phyloP scores from a whole-genome alignment of 1,284 basidiomycete genomes.

The Microbotryomycetes sp. region DNA sequence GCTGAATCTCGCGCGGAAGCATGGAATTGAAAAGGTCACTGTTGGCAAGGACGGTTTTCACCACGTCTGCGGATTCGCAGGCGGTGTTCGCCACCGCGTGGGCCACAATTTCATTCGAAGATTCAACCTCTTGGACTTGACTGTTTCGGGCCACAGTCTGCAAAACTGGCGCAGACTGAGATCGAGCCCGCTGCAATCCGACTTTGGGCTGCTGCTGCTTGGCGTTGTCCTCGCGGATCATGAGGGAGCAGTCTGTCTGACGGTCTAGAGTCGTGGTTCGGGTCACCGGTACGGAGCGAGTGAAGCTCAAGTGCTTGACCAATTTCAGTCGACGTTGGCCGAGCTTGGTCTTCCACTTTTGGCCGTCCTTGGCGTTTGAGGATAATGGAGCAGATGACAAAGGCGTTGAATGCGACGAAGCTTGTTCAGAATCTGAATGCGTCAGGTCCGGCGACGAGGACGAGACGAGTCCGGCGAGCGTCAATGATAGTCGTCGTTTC shows the following conservation, averaged over 20 bases:
- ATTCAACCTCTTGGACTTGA: too few relatives aligned
- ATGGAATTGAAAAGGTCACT: conserved; percentile 41
- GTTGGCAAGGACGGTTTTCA: background rate
- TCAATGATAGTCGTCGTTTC: background rate
- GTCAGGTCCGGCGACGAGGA: background rate
- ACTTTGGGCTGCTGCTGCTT: too few relatives aligned
- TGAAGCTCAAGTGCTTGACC: background rate
- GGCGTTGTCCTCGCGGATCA: too few relatives aligned
- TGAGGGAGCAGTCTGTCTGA: too few relatives aligned
- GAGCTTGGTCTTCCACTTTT: background rate
- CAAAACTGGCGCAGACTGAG: too few relatives aligned
- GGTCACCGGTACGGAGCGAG: background rate
- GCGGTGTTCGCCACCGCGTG: too few relatives aligned
- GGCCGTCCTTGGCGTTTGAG: background rate
- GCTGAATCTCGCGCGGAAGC: conserved; percentile 64
- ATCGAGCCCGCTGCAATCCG: too few relatives aligned
- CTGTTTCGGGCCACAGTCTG: too few relatives aligned
- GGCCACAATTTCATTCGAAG: too few relatives aligned
- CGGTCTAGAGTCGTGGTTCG: background rate
- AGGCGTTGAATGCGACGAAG: background rate
- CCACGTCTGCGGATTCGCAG: too few relatives aligned
- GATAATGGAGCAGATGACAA: background rate
- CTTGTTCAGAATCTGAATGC: background rate
- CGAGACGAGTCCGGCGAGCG: background rate
- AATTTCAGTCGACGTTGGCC: background rate